Evolutionary conservation across 495 filamentous ascomycete species (phyloP).

Genomic region (Neurospora sp.): DNA sequence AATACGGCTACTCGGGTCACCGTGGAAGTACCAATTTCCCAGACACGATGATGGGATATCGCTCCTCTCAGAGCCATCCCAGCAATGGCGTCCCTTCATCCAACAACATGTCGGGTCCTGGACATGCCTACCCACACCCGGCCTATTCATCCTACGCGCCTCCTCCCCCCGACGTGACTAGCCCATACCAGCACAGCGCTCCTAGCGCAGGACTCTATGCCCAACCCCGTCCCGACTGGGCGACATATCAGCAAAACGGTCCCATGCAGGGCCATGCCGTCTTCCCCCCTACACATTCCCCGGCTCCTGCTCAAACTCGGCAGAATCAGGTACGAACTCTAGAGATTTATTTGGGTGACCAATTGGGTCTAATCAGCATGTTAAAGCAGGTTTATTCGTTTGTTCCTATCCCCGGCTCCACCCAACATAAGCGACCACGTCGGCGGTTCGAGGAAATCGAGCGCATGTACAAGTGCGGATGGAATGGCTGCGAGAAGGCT

Average conservation of each 20-base stretch:
- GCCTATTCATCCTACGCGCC: constrained; percentile 69
- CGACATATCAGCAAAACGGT: constrained; percentile 57
- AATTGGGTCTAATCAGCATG: constrained; percentile 3
- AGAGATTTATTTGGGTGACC: neutral
- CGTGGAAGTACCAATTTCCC: constrained; percentile 38
- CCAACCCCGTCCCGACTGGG: constrained; percentile 70
- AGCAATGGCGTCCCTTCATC: neutral
- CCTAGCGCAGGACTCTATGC: constrained; percentile 48
- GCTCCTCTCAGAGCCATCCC: neutral
- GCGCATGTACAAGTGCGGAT: constrained; percentile 99
- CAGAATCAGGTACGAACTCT: constrained; percentile 60
- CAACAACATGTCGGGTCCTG: neutral
- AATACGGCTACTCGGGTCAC: constrained; percentile 48
- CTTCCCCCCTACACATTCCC: constrained; percentile 47
- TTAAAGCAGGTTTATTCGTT: constrained; percentile 84
- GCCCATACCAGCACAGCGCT: constrained; percentile 48
- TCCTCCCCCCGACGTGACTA: constrained; percentile 74
- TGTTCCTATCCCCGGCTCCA: constrained; percentile 92
- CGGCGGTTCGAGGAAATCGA: constrained; percentile 97
- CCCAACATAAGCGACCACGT: constrained; percentile 93
- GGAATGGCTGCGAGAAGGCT: constrained; percentile 96
- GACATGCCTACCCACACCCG: neutral
- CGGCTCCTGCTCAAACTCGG: constrained; percentile 44
- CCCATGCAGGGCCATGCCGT: constrained; percentile 39
- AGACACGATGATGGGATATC: constrained; percentile 29